Conservation (phyloP, 2,329 filamentous ascomycete species). For the Trichophaea hybrida region DNA sequence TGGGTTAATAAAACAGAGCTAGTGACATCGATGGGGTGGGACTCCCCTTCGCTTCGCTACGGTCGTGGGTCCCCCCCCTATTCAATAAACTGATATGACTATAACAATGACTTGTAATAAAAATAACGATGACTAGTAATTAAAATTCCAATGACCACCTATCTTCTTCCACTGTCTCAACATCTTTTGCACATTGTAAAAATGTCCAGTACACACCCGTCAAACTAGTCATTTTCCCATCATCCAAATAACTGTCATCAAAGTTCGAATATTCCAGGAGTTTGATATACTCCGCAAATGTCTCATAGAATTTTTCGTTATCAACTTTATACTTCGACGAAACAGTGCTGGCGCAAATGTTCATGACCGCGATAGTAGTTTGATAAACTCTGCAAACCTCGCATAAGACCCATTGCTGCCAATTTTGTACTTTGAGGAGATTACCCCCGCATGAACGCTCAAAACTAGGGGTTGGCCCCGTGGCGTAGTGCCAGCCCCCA, state of each 20-base stretch:
- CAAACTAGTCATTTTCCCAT: not conserved
- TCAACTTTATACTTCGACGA: constrained; percentile 4
- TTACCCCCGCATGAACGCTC: constrained; percentile 4
- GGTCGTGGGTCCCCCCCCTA: too few species aligned
- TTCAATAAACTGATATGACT: too few species aligned
- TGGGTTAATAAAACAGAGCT: too few species aligned
- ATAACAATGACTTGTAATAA: too few species aligned
- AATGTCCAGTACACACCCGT: constrained; percentile 7
- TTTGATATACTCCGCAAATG: constrained; percentile 7
- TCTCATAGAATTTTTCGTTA: constrained; percentile 2
- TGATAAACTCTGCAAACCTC: not conserved
- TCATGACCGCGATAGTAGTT: not conserved
- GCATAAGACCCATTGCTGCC: not conserved
- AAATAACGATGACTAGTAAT: too few species aligned
- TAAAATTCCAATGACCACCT: too few species aligned
- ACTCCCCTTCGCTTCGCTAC: too few species aligned
- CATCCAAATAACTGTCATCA: constrained; percentile 13
- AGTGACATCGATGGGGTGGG: too few species aligned
- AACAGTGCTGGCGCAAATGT: not conserved
- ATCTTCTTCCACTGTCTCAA: too few species aligned
- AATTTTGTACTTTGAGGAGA: not conserved
- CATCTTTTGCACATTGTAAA: constrained; percentile 1
- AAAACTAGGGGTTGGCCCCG: too few species aligned
- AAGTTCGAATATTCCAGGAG: constrained; percentile 4
- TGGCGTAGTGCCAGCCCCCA: too few species aligned